These are phyloP conservation scores for Neofusicoccum cordaticola DNA, from an alignment of 2,329 filamentous ascomycete genomes.

Conservation along the genomic window DNA sequence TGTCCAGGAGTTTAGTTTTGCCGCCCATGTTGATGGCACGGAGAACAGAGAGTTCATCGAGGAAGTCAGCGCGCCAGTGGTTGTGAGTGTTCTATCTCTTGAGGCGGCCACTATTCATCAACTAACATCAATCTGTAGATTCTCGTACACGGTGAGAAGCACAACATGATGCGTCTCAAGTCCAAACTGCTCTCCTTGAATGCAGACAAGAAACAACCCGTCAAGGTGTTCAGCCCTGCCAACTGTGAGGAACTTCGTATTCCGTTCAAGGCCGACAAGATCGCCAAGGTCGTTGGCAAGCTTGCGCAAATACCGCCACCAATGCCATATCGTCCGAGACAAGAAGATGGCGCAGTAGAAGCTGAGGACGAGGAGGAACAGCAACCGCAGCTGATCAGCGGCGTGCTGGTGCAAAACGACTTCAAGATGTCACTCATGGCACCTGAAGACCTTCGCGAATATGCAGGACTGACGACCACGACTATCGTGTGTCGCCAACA, in stretches of 20 bases:
- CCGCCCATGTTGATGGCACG: conserved; percentile 91
- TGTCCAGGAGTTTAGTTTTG: conserved; percentile 91
- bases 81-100: conserved; percentile 59
- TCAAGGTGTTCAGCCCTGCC: conserved; percentile 88
- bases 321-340: conserved; percentile 31
- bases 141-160: conserved; percentile 92
- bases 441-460: conserved; percentile 91
- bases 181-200: conserved; percentile 94
- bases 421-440: conserved; percentile 98
- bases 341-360: conserved; percentile 38
- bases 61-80: conserved; percentile 84
- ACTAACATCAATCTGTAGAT: conserved; percentile 56
- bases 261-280: conserved; percentile 92
- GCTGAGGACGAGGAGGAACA: conserved; percentile 25
- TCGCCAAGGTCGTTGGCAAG: conserved; percentile 93
- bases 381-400: conserved; percentile 65
- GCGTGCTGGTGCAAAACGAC: conserved; percentile 94
- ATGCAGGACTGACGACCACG: conserved; percentile 93
- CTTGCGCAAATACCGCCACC: conserved; percentile 79
- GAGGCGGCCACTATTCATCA: neutral
- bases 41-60: conserved; percentile 98
- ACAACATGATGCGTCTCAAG: conserved; percentile 97
- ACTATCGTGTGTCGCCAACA: conserved; percentile 91
- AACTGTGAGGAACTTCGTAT: conserved; percentile 96
- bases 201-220: conserved; percentile 72